Percentiles rank a stretch among this genome's conserved stretches.
Conservation (phyloP, 345 rosid species). For the Aurinia saxatilis region DNA sequence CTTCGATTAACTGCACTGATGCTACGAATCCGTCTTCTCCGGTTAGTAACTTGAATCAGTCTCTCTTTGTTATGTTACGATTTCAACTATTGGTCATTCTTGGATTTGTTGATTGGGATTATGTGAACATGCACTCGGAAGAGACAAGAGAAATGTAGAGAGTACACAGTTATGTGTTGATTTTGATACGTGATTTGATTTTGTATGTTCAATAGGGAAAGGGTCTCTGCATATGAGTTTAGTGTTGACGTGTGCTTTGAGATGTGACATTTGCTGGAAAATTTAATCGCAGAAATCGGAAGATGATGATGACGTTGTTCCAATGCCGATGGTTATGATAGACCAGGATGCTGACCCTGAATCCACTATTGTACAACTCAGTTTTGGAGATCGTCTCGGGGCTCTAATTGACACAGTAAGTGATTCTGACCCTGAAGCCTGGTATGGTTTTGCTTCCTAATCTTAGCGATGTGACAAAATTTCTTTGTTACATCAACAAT, state of each 20-base stretch:
- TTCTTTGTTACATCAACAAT: too few species aligned
- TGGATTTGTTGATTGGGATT: neutral
- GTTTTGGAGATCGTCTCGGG: conserved; percentile 97
- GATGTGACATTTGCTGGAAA: conserved; percentile 26
- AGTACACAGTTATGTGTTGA: neutral
- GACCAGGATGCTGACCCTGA: conserved; percentile 88
- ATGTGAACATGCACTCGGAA: too few species aligned
- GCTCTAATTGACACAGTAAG: conserved; percentile 88
- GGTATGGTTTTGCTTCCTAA: neutral
- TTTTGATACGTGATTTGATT: conserved; percentile 1
- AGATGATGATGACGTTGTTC: conserved; percentile 31
- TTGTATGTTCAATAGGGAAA: conserved; percentile 12
- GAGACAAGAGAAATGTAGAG: too few species aligned
- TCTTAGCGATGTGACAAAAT: neutral
- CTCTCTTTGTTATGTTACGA: neutral
- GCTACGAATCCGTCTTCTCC: conserved; percentile 39
- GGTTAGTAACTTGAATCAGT: conserved; percentile 37
- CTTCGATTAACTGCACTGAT: conserved; percentile 35
- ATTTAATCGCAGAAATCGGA: conserved; percentile 47
- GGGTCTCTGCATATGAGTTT: conserved; percentile 27
- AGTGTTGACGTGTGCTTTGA: conserved; percentile 23
- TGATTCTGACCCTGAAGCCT: neutral
- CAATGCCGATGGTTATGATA: conserved; percentile 54
- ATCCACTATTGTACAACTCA: conserved; percentile 76
- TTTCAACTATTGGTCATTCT: neutral